These are phyloP conservation scores for Candolleomyces eurysporus DNA, from an alignment of 768 basidiomycete species.

Conservation along the genomic window DNA sequence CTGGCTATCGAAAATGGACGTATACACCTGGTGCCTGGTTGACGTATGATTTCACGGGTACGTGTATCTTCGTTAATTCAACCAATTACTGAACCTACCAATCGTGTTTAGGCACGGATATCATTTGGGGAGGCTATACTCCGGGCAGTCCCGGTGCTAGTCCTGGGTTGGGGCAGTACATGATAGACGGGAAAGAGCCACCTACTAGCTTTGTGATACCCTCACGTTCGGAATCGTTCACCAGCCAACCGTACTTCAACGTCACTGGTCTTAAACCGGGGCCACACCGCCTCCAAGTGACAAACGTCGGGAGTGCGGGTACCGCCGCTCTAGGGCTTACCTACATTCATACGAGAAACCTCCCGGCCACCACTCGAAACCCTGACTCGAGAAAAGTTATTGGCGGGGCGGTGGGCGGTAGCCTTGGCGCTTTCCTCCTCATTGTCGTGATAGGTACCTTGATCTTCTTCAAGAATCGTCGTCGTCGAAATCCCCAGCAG, in stretches of 20 bases:
- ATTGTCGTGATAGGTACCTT: neutral
- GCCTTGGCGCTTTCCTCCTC: neutral
- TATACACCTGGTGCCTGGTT: neutral
- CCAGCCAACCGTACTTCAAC: conserved; percentile 2
- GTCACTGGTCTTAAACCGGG: neutral
- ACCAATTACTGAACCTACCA: too few relatives aligned
- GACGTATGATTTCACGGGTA: neutral
- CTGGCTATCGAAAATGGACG: neutral
- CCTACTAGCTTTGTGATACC: neutral
- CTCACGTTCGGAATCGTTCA: neutral
- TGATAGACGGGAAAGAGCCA: neutral
- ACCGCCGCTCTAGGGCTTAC: neutral
- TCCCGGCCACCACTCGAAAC: neutral
- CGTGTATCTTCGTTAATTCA: too few relatives aligned
- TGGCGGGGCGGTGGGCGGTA: neutral
- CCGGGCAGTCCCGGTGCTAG: neutral
- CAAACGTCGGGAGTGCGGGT: neutral
- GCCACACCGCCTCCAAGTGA: neutral
- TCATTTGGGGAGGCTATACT: neutral
- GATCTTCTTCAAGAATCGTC: neutral
- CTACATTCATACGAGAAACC: neutral
- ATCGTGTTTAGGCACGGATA: neutral
- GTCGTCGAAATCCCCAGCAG: neutral
- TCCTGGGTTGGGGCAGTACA: neutral
- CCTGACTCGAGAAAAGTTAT: neutral